Percentiles rank a stretch among this genome's conserved stretches.
Evolutionary conservation across 2,329 filamentous ascomycete genomes (phyloP).

Genomic region (Claviceps africana): DNA sequence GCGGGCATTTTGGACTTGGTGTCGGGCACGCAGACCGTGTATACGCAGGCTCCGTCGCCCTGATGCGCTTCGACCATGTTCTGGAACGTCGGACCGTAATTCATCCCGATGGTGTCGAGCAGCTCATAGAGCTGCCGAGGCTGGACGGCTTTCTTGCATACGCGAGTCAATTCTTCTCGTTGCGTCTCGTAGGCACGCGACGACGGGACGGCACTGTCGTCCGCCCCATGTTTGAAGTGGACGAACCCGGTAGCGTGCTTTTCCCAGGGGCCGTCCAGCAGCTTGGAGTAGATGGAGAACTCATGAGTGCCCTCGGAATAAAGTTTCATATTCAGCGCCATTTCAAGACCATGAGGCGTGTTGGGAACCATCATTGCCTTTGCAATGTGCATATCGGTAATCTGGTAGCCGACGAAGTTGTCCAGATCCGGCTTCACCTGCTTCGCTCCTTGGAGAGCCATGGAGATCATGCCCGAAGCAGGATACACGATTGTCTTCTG

Average conservation of each 20-base stretch:
- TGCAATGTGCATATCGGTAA: slow-evolving; percentile 31
- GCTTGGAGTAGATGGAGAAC: slow-evolving; percentile 35
- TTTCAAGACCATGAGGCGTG: slow-evolving; percentile 33
- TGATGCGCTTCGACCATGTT: slow-evolving; percentile 28
- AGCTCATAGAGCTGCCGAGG: slow-evolving; percentile 36
- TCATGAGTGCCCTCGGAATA: slow-evolving; percentile 7
- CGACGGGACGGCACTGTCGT: slow-evolving; percentile 8
- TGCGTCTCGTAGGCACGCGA: slow-evolving; percentile 11
- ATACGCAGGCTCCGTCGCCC: slow-evolving; percentile 20
- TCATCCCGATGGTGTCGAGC: slow-evolving; percentile 35
- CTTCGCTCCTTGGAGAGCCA: slow-evolving; percentile 32
- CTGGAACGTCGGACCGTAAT: slow-evolving; percentile 36
- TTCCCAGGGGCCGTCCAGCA: slow-evolving; percentile 25
- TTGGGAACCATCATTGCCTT: slow-evolving; percentile 38
- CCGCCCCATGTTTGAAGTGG: slow-evolving; percentile 14
- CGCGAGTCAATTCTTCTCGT: slow-evolving; percentile 12
- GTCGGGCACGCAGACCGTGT: slow-evolving; percentile 29
- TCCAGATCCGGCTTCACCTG: slow-evolving; percentile 21
- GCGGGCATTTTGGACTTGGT: slow-evolving; percentile 39
- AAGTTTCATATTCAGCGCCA: slow-evolving; percentile 30
- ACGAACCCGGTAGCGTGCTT: slow-evolving; percentile 26
- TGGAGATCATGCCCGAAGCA: slow-evolving; percentile 33
- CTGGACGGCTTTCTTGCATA: slow-evolving; percentile 20
- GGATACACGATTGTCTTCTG: slow-evolving; percentile 37
- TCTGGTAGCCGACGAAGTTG: slow-evolving; percentile 24